Base-by-base conservation (phyloP, 163 green algal species). In the Scenedesmus sp. region DNA sequence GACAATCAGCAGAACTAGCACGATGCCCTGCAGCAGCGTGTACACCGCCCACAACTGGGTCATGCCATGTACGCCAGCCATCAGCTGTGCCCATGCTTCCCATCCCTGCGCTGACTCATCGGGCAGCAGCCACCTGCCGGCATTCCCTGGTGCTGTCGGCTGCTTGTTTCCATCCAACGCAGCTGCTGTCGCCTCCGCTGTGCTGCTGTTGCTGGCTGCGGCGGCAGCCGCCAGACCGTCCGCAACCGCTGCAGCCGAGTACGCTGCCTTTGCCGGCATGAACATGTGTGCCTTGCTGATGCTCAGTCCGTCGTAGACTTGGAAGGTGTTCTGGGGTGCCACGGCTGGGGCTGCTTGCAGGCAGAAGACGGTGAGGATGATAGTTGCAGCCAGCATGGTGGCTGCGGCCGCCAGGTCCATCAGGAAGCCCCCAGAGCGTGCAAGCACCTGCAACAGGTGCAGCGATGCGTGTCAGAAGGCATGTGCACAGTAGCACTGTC, bases 221-320 rank as follows among this genome's bases (percentile, higher is more conserved):
- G 80, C 68, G 15, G 65, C 26, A 20, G 72, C 43, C 0, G 42
- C 4, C 0, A 86, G 26, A 33, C 35, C 61, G 53, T 65, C 10
- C 0, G 53, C 65, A 9, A 89, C 80, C 16, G 61, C 35, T 37
- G 65, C 22, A 30, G 51, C 56, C 20, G 59, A 53, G 7, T 81
- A 83, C 12, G 70, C 65, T 42, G 70, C 40, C 44, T 94, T 94
- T 10, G 56, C 51, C 24, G 92, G 88, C 80, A 95, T 80, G 24
- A 96, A 88, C 85, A 92, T 91, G 43, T 51, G 59, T 1, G 93
- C 94, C 2, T 82, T 59, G 53, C 90, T 86, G 35, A 40, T 88
- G 72, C 79, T 87, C 16, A 85, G 18, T 0, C 83, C 93, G 81
- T 96, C 93, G 83, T 96, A 96, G 0, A 93, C 72, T 1, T 79